These are phyloP conservation scores for Populus euphratica DNA, from an alignment of 345 rosid species.

Conservation along the genomic window DNA sequence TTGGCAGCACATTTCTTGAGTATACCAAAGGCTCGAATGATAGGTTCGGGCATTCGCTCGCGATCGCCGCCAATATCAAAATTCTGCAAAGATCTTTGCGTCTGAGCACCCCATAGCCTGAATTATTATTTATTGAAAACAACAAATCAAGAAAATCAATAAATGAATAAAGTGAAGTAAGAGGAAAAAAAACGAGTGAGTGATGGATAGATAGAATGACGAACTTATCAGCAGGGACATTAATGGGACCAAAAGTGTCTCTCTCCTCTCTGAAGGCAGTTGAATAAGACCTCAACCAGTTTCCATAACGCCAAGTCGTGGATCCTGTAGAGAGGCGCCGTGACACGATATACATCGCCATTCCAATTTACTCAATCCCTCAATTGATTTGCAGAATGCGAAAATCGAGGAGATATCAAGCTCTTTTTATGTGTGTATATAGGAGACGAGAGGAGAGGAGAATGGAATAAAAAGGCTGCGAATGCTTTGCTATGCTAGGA, in stretches of 20 bases:
- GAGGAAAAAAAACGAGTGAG: neutral
- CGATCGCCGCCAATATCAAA: slow-evolving; percentile 93
- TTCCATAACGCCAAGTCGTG: slow-evolving; percentile 41
- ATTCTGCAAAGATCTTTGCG: slow-evolving; percentile 90
- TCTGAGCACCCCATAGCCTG: slow-evolving; percentile 97
- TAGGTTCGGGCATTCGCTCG: slow-evolving; percentile 92
- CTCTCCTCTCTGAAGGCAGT: slow-evolving; percentile 78
- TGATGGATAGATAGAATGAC: slow-evolving; percentile 15
- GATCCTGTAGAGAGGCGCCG: slow-evolving; percentile 60
- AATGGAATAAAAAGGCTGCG: neutral
- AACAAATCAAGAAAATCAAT: neutral
- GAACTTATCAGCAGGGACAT: slow-evolving; percentile 78
- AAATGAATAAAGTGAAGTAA: neutral
- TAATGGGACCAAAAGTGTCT: slow-evolving; percentile 91
- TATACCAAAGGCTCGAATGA: slow-evolving; percentile 86
- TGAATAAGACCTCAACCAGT: slow-evolving; percentile 48
- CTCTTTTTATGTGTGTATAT: too few species aligned
- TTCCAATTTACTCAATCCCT: slow-evolving; percentile 16
- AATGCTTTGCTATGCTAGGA: too few species aligned
- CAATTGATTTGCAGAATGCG: neutral
- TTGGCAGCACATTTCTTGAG: slow-evolving; percentile 95
- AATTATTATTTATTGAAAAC: neutral
- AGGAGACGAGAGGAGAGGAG: neutral
- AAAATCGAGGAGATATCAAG: neutral
- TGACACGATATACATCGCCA: slow-evolving; percentile 51